These are phyloP conservation scores for Erodium maritimum DNA, from an alignment of 345 rosid genomes.

Conservation along the genomic window DNA sequence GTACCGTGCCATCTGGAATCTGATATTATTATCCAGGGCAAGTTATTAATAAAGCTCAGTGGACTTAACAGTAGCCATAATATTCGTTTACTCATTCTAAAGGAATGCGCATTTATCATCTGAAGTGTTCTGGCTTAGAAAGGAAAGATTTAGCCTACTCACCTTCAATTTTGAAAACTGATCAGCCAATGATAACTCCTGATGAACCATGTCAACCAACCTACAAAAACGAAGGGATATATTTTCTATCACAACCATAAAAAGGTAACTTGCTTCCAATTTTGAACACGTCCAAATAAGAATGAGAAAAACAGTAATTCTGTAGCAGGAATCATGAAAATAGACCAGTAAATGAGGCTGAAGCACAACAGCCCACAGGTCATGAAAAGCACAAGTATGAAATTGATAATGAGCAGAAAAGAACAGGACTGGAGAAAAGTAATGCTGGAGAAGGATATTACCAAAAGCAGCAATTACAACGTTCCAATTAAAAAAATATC, in stretches of 20 bases:
- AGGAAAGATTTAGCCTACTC: constrained; percentile 1
- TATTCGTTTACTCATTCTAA: background rate
- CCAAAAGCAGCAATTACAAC: background rate
- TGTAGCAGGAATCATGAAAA: no score
- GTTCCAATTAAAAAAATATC: background rate
- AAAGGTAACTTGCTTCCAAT: background rate
- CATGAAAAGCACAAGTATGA: background rate
- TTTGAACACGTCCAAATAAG: background rate
- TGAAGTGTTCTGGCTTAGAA: background rate
- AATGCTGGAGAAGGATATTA: background rate
- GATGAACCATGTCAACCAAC: constrained; percentile 85
- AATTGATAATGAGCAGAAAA: background rate
- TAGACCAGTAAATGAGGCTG: background rate
- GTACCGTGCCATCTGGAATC: constrained; percentile 54
- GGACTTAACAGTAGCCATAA: background rate
- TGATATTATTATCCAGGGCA: constrained; percentile 20
- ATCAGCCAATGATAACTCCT: constrained; percentile 78
- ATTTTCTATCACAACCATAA: background rate
- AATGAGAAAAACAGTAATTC: background rate
- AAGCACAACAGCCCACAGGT: background rate
- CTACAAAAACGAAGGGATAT: constrained; percentile 25
- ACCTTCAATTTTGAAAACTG: constrained; percentile 88
- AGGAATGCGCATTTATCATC: background rate
- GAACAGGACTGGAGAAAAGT: background rate
- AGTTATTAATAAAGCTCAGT: background rate